Conservation (phyloP, 2,329 filamentous ascomycete genomes). For the Aspergillus quadricinctus region DNA sequence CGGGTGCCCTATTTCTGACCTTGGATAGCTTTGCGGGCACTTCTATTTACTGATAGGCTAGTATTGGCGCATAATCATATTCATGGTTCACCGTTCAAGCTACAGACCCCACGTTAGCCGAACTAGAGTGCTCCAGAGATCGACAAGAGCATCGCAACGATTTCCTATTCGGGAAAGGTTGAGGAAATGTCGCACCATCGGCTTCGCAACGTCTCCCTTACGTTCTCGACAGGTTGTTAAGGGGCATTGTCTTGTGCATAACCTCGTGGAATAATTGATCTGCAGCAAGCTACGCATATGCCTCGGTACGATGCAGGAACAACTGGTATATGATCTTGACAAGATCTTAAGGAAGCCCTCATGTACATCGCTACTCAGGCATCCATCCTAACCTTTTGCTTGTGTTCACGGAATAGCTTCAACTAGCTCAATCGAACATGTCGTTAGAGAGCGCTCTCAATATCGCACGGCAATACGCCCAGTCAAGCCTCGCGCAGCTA, state of each 20-base stretch:
- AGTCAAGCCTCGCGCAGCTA: slow-evolving; percentile 20
- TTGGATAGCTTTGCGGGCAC: neutral
- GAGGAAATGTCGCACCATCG: neutral
- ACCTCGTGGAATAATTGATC: neutral
- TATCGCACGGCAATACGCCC: slow-evolving; percentile 21
- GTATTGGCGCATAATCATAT: too few relatives aligned
- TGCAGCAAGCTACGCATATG: neutral
- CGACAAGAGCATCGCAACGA: neutral
- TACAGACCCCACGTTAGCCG: neutral
- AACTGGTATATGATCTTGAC: neutral
- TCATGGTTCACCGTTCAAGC: neutral
- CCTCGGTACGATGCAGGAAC: neutral
- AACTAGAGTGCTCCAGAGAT: neutral
- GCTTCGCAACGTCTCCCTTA: neutral
- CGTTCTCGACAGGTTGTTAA: neutral
- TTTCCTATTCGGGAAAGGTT: slow-evolving; percentile 1
- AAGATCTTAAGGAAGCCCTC: neutral
- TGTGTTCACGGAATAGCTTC: neutral
- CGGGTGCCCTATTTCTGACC: neutral
- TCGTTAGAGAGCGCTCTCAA: slow-evolving; percentile 15
- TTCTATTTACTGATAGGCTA: neutral
- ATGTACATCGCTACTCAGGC: neutral
- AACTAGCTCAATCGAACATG: slow-evolving; percentile 8
- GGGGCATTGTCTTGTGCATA: neutral
- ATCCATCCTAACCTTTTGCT: neutral